A percentile compares a stretch with the other conserved stretches of the same genome.
Conservation (phyloP, 2,329 filamentous ascomycete genomes). For the Neonectria coccinea region DNA sequence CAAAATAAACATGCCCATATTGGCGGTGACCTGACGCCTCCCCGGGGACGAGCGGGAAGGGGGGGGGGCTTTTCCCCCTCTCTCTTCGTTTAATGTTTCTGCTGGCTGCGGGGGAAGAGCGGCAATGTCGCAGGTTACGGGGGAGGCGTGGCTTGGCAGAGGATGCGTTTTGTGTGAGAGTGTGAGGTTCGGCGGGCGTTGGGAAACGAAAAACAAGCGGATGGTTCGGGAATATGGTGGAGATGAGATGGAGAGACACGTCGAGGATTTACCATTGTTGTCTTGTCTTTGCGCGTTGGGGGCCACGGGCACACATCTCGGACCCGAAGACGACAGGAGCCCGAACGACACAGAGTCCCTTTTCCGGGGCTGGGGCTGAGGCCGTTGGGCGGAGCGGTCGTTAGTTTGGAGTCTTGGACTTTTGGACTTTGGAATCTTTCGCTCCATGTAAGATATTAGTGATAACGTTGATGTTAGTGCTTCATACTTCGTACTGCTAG, state of each 20-base stretch:
- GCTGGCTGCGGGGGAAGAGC: neutral
- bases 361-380: constrained; percentile 1
- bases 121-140: too few relatives aligned
- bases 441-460: neutral
- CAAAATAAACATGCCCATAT: neutral
- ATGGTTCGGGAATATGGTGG: neutral
- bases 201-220: neutral
- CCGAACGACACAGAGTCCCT: neutral
- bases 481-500: neutral
- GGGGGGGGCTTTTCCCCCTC: neutral
- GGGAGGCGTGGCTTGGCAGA: neutral
- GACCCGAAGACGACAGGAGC: neutral
- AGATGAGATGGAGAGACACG: neutral
- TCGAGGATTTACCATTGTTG: neutral
- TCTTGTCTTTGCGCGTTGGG: neutral
- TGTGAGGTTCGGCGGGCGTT: neutral
- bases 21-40: neutral
- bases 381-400: neutral
- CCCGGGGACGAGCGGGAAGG: neutral
- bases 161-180: neutral
- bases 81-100: neutral
- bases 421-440: neutral
- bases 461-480: neutral
- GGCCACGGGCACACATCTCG: neutral
- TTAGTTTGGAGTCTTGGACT: neutral